These are phyloP conservation scores for Raphanus raphanistrum DNA, from an alignment of 345 rosid species.

Conservation along the genomic window DNA sequence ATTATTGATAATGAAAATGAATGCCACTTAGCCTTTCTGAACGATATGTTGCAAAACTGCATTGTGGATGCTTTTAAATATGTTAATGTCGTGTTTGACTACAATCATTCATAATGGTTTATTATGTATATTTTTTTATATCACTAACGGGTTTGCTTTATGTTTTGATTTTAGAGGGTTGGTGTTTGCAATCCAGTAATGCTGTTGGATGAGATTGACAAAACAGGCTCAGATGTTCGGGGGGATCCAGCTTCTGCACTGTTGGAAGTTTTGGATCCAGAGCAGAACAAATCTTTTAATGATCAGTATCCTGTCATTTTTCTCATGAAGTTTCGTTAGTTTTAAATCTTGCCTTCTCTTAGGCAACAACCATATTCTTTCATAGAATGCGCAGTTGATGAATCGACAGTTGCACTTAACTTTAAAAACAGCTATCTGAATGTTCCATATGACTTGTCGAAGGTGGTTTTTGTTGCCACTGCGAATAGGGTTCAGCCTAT, in stretches of 20 bases:
- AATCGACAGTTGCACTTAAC: conserved; percentile 51
- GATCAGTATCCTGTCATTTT: conserved; percentile 90
- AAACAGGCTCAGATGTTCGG: conserved; percentile 94
- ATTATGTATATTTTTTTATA: neutral
- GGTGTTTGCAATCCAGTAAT: conserved; percentile 98
- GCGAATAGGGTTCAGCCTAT: conserved; percentile 94
- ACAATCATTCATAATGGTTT: conserved; percentile 12
- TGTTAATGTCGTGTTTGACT: conserved; percentile 6
- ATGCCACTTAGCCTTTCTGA: neutral
- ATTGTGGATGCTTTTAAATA: conserved; percentile 4
- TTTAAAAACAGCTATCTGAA: conserved; percentile 72
- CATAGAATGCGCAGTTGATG: neutral
- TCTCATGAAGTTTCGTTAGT: neutral
- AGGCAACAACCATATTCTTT: conserved; percentile 6
- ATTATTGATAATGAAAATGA: neutral
- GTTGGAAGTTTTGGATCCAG: conserved; percentile 98
- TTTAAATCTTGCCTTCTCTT: conserved; percentile 11
- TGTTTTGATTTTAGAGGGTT: conserved; percentile 62
- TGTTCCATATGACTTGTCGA: conserved; percentile 97
- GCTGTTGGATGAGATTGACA: conserved; percentile 97
- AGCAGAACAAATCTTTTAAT: conserved; percentile 86
- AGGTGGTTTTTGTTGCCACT: conserved; percentile 92
- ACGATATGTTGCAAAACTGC: conserved; percentile 3
- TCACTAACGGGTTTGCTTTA: conserved; percentile 17
- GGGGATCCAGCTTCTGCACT: conserved; percentile 99